Base-by-base conservation (phyloP, 768 basidiomycete species). In the Daedaleopsis sinensis region DNA sequence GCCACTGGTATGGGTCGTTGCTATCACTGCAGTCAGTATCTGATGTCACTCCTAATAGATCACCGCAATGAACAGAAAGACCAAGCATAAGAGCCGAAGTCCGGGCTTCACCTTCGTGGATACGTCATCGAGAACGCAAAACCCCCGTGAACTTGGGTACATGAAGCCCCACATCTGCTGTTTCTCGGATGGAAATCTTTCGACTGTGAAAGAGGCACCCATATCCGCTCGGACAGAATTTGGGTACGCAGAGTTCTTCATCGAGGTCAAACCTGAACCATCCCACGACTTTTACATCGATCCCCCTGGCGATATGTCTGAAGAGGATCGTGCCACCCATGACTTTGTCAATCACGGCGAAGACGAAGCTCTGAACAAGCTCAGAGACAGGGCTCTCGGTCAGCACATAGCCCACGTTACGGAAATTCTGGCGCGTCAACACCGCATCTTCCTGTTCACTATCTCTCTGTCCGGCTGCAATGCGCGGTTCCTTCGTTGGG, bases 401-500 rank as follows among this genome's bases (percentile, higher is more conserved):
- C 57, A 51, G 48, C 48, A 39, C 32, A 35, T 61, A 6, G 49
- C 55, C 2, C 55, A 52, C 13, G 60, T 38, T 15, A 27, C 32
- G 1, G 60, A 61, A 15, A 15, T 57, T 39, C 64, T 65, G 36
- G 59, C 68, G 15, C 64, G 67, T 10, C 77, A 76, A 54, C 68
- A 71, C 43, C 73, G 76, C 6, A 59, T 52, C 0, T 69, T 67
- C 46, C 52, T 61, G 1, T 76, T 77, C 64, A 63, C 72, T 0
- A 47, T 78, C 42, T 66, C 64, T 27, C 65, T 79, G 35, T 63
- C 43, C 19, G 67, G 70, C n/a, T 61, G 65, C 0, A 50, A 52
- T 10, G 74, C 66, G 6, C 72, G 76, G 1, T 54, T 78, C 24
- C 63, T 79, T 21, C 69, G 70, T 2, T 67, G 69, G 61, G 78